Evolutionary conservation across 2,329 filamentous ascomycete species (phyloP).

Genomic region (Penicillium thymicola): DNA sequence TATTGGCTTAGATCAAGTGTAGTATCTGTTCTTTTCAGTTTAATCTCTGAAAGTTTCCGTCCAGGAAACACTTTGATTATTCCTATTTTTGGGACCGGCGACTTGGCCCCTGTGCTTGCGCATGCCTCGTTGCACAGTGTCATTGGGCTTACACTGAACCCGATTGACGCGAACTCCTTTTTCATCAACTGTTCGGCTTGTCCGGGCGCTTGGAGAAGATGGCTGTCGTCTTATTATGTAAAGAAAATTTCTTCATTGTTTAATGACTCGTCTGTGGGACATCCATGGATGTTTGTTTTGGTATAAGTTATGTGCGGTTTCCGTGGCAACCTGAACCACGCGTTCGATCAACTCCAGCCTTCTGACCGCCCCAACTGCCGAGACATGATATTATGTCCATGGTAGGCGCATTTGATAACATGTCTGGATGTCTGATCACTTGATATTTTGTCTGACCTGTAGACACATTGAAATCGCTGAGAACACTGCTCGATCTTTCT

Average conservation of each 20-base stretch:
- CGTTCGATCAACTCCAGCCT: neutral
- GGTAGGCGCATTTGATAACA: neutral
- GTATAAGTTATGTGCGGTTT: neutral
- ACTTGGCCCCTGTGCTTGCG: neutral
- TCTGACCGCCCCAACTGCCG: neutral
- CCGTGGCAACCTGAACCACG: neutral
- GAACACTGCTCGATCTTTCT: neutral
- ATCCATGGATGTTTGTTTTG: neutral
- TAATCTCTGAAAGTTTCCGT: neutral
- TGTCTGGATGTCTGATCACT: neutral
- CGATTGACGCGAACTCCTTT: neutral
- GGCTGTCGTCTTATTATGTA: neutral
- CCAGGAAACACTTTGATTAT: neutral
- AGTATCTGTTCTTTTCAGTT: slow-evolving; percentile 1
- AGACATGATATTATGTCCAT: neutral
- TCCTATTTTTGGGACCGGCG: neutral
- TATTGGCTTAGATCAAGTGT: slow-evolving; percentile 2
- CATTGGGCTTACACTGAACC: neutral
- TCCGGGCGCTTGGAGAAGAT: neutral
- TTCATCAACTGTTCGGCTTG: neutral
- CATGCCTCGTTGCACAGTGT: neutral
- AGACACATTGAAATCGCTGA: neutral
- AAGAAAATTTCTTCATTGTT: neutral
- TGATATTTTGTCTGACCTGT: neutral
- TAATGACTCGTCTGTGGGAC: neutral